These are phyloP conservation scores for Rhynchosporium agropyri DNA, from an alignment of 2,329 filamentous ascomycete species.

Conservation along the genomic window DNA sequence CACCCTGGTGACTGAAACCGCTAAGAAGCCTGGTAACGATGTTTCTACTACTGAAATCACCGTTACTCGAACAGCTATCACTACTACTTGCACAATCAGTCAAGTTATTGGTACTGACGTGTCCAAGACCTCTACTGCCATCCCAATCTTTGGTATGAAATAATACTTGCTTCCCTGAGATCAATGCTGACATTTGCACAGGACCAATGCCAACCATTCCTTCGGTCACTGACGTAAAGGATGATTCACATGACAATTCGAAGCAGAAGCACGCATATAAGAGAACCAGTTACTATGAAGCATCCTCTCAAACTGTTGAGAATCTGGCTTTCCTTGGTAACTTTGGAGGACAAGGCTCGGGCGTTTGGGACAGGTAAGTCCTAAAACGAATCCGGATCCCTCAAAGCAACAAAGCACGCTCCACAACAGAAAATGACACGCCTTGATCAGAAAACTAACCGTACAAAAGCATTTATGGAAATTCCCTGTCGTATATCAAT, in stretches of 20 bases:
- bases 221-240: not conserved
- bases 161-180: not conserved
- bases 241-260: not conserved
- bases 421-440: not conserved
- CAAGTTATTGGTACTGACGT: not conserved
- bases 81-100: not conserved
- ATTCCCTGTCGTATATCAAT: conserved; percentile 59
- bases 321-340: conserved; percentile 63
- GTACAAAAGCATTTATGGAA: conserved; percentile 51
- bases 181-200: not conserved
- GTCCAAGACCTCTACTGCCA: not conserved
- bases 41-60: not conserved
- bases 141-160: not conserved
- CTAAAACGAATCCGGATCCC: too few relatives aligned
- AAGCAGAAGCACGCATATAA: conserved; percentile 41
- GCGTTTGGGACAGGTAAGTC: conserved; percentile 53
- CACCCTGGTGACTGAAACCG: conserved; percentile 1
- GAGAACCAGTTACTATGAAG: conserved; percentile 52
- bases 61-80: not conserved
- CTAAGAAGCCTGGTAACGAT: too few relatives aligned
- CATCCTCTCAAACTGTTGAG: conserved; percentile 47
- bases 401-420: too few relatives aligned
- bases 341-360: conserved; percentile 56
- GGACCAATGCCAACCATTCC: conserved; percentile 23
- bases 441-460: conserved; percentile 12